A percentile compares a stretch with the other conserved stretches of the same genome.
Evolutionary conservation across 2,329 filamentous ascomycete genomes (phyloP).

Genomic region (Monascus ruber): DNA sequence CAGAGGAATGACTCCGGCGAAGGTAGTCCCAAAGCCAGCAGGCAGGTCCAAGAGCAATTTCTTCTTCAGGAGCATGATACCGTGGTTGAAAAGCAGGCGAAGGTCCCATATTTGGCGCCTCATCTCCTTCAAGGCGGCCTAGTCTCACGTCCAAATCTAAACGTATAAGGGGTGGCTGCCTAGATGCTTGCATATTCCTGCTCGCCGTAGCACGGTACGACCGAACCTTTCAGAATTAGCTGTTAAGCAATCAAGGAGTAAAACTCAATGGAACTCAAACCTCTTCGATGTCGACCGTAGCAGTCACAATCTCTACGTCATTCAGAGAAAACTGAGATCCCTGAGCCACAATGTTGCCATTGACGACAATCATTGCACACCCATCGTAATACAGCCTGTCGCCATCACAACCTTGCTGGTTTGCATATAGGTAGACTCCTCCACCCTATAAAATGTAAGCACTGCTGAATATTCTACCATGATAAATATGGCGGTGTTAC

Average conservation of each 20-base stretch:
- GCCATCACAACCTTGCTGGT: slow-evolving; percentile 49
- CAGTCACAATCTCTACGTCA: slow-evolving; percentile 55
- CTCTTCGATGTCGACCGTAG: slow-evolving; percentile 60
- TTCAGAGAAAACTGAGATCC: slow-evolving; percentile 54
- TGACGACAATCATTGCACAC: slow-evolving; percentile 51
- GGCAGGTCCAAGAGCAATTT: slow-evolving; percentile 54
- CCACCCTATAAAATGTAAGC: slow-evolving; percentile 23
- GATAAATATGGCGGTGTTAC: slow-evolving; percentile 3
- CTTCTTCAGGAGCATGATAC: slow-evolving; percentile 54
- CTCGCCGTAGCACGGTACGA: slow-evolving; percentile 19
- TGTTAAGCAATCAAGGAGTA: not conserved
- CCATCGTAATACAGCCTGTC: slow-evolving; percentile 54
- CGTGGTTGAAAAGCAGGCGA: slow-evolving; percentile 36
- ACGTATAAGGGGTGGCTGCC: slow-evolving; percentile 21
- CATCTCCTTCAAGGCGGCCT: slow-evolving; percentile 24
- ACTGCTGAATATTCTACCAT: not conserved
- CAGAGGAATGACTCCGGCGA: slow-evolving; percentile 23
- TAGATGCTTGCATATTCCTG: slow-evolving; percentile 23
- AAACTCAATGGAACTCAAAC: slow-evolving; percentile 43
- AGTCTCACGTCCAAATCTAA: slow-evolving; percentile 26
- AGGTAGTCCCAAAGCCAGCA: slow-evolving; percentile 50
- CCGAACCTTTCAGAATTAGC: slow-evolving; percentile 20
- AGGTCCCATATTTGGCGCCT: slow-evolving; percentile 36
- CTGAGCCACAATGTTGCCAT: slow-evolving; percentile 53
- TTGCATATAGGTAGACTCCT: slow-evolving; percentile 48